Conservation (phyloP, 2,329 filamentous ascomycete genomes). For the Penicillium capsulatum region DNA sequence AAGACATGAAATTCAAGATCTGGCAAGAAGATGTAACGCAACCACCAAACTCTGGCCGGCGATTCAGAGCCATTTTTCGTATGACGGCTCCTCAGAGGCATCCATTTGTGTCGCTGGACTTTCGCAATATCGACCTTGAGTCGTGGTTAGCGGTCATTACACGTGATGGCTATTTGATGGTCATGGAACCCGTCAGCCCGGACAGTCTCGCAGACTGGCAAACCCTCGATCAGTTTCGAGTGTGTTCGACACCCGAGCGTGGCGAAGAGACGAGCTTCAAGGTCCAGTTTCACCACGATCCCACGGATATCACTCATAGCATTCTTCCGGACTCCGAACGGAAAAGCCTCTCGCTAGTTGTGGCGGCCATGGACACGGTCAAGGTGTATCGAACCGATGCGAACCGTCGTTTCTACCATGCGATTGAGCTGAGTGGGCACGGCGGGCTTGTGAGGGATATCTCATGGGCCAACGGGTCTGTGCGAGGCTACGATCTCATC, state of each 20-base stretch:
- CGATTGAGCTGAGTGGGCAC: slow-evolving; percentile 70
- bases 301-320: slow-evolving; percentile 65
- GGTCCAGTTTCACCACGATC: slow-evolving; percentile 83
- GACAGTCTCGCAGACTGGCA: slow-evolving; percentile 75
- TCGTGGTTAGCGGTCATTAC: slow-evolving; percentile 83
- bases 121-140: slow-evolving; percentile 78
- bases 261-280: slow-evolving; percentile 85
- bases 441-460: slow-evolving; percentile 77
- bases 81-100: slow-evolving; percentile 62
- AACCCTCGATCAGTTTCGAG: slow-evolving; percentile 69
- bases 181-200: slow-evolving; percentile 81
- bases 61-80: slow-evolving; percentile 69
- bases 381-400: slow-evolving; percentile 75
- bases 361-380: slow-evolving; percentile 79
- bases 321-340: slow-evolving; percentile 74
- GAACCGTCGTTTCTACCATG: slow-evolving; percentile 77
- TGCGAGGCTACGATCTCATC: slow-evolving; percentile 82
- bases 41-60: slow-evolving; percentile 65
- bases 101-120: slow-evolving; percentile 72
- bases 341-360: slow-evolving; percentile 75
- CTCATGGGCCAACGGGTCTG: slow-evolving; percentile 87
- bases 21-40: slow-evolving; percentile 90
- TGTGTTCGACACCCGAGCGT: slow-evolving; percentile 65
- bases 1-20: slow-evolving; percentile 84
- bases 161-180: slow-evolving; percentile 70